Evolutionary conservation across 495 filamentous ascomycete genomes (phyloP), one percentile per base, ranked within the genome.

Genomic region (Pyrenula aspistea): DNA sequence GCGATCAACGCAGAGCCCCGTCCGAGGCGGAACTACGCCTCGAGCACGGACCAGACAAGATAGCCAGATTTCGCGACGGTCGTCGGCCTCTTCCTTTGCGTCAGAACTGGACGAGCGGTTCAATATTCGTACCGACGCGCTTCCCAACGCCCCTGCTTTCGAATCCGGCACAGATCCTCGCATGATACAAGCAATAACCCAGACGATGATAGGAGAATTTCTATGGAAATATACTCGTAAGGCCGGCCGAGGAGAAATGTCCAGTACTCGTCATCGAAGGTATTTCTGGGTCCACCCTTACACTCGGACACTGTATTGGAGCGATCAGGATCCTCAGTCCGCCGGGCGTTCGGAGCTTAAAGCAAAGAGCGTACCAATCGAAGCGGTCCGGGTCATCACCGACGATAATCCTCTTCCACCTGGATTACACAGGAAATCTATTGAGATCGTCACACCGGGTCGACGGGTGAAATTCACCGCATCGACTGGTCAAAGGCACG

Each of bases 231-330:
- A 98, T 69, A 97, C 92, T 1, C 85, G 94, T 59, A 94, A 88
- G 70, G 77, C 91, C 57, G 91, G 91, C 19, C 84, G 91, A 2
- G 84, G 82, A 55, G 85, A 89, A 52, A 83, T 95, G 71, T 96
- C 92, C 2, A 83, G 81, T 56, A 95, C 89, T 36, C 77, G 93
- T 50, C 93, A 98, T 67, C 83, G 88, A 31, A 84, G 93, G 24
- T 98, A 95, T 74, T 98, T 98, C 81, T 98, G 93, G 93, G 87
- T 98, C 21, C 93, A 98, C 69, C 93, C 93, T 0, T 98, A 98
- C 69, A 98, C 94, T 2, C 83, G 91, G 24, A 96, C 92, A 0
- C 68, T 98, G 56, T 98, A 98, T 74, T 98, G 93, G 93, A 94
- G 89, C 65, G 89, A 94, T 56, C 78, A 84, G 47, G 92, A 97